Percentiles rank a stretch among this genome's conserved stretches.
Evolutionary conservation across 2,329 filamentous ascomycete genomes (phyloP).

Genomic region (Beauveria pseudobassiana): DNA sequence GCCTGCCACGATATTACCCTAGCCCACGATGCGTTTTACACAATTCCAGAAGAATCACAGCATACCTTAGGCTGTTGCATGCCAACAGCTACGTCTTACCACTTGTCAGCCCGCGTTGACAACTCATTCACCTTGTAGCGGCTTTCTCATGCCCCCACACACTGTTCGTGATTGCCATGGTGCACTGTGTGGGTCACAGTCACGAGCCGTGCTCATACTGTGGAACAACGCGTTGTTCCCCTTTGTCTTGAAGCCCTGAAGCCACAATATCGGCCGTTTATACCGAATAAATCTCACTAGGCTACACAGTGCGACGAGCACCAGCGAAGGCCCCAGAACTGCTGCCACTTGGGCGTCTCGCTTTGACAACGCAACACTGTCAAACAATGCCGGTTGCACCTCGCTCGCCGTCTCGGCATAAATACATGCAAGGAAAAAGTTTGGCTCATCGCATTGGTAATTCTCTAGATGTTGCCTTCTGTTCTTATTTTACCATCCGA

Average conservation of each 20-base stretch:
- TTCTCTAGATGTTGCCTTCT: too few species aligned
- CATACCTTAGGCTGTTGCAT: too few species aligned
- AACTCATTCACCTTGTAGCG: not conserved
- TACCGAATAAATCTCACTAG: not conserved
- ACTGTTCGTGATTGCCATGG: not conserved
- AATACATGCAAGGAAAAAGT: not conserved
- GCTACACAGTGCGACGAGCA: not conserved
- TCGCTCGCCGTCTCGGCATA: not conserved
- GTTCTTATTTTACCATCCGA: not conserved
- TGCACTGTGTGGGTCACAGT: constrained; percentile 1
- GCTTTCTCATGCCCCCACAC: not conserved
- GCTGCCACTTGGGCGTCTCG: not conserved
- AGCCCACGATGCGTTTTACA: too few species aligned
- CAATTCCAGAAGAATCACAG: too few species aligned
- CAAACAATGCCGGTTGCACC: constrained; percentile 1
- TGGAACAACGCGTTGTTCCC: not conserved
- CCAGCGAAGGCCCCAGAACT: not conserved
- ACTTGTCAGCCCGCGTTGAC: not conserved
- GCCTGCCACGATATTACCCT: too few species aligned
- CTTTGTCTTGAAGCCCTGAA: not conserved
- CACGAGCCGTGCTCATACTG: not conserved
- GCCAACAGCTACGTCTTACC: not conserved
- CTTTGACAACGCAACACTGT: not conserved
- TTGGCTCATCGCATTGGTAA: not conserved
- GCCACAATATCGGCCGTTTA: not conserved